Percentiles rank a stretch among this genome's conserved stretches.
Conservation (phyloP, 176 grass and related monocot genomes). For the Cymbopogon citratus region DNA sequence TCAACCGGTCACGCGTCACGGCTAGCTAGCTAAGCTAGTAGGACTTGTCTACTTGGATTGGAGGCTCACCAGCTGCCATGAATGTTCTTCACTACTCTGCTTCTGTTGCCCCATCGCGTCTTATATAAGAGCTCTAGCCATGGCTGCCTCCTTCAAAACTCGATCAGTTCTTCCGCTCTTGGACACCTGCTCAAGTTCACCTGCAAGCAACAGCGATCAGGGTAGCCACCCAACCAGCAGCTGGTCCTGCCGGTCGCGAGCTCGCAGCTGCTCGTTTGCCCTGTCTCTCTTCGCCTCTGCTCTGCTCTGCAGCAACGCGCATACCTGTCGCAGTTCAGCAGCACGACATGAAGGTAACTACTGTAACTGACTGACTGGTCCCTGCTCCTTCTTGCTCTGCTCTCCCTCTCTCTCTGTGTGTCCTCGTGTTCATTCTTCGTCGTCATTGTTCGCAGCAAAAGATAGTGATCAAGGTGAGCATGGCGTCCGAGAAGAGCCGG, state of each 20-base stretch:
- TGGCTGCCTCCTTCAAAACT: background rate
- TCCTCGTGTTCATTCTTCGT: background rate
- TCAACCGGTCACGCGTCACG: too few relatives aligned
- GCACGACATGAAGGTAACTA: background rate
- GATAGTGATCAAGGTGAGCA: slow-evolving; percentile 51
- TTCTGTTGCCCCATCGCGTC: background rate
- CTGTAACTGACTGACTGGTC: too few relatives aligned
- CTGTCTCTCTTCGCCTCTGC: background rate
- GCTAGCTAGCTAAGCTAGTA: background rate
- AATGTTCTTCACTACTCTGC: background rate
- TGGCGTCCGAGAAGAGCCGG: slow-evolving; percentile 21
- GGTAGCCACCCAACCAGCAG: too few relatives aligned
- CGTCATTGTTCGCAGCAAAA: slow-evolving; percentile 33
- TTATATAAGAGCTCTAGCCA: slow-evolving; percentile 3
- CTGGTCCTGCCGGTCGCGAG: too few relatives aligned
- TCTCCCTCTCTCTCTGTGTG: background rate
- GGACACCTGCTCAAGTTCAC: background rate
- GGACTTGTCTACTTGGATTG: background rate
- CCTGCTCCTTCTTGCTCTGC: too few relatives aligned
- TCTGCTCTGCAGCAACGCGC: background rate
- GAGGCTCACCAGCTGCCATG: background rate
- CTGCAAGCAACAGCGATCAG: background rate
- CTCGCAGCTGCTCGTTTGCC: too few relatives aligned
- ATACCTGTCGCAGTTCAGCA: background rate
- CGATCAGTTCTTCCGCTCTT: background rate